Percentiles rank a stretch among this genome's conserved stretches.
These are phyloP conservation scores for Vaccinium vitisidaea DNA, from an alignment of 148 eudicot species.

Conservation along the genomic window DNA sequence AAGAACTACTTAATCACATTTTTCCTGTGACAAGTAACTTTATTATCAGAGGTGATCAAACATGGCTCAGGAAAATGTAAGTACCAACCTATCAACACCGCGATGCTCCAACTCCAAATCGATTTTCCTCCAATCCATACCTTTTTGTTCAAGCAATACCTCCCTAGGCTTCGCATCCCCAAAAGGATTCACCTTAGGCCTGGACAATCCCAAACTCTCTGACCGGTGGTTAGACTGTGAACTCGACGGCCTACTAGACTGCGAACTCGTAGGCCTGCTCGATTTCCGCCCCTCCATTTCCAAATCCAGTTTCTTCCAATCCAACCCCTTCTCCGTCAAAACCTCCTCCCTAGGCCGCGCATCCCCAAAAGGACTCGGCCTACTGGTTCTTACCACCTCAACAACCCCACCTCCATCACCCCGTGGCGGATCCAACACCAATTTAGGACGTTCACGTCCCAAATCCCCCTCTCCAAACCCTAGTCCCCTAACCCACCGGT, in stretches of 20 bases:
- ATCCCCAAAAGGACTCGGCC: constrained; percentile 75
- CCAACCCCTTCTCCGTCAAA: constrained; percentile 78
- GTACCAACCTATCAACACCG: constrained; percentile 60
- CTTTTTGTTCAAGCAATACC: constrained; percentile 79
- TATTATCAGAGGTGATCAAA: background rate
- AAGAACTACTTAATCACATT: too few species aligned
- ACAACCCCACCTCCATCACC: constrained; percentile 28
- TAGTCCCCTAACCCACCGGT: constrained; percentile 25
- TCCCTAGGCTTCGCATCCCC: constrained; percentile 99
- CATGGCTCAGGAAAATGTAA: background rate
- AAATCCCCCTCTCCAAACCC: constrained; percentile 5
- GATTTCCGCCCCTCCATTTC: constrained; percentile 74
- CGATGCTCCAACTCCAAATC: constrained; percentile 85
- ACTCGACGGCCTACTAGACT: constrained; percentile 68
- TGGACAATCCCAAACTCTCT: constrained; percentile 33
- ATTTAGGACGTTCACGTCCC: constrained; percentile 32
- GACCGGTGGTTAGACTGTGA: constrained; percentile 43
- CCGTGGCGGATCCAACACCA: constrained; percentile 52
- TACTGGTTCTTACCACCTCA: constrained; percentile 30
- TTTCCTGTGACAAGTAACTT: too few species aligned
- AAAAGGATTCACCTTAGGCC: constrained; percentile 88
- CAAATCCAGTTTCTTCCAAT: constrained; percentile 80
- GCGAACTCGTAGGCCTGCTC: constrained; percentile 80
- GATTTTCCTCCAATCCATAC: constrained; percentile 93
- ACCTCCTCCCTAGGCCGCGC: constrained; percentile 95